phyloP scores from a whole-genome alignment of 2,329 filamentous ascomycete genomes.

The Aspergillus nomiae region DNA sequence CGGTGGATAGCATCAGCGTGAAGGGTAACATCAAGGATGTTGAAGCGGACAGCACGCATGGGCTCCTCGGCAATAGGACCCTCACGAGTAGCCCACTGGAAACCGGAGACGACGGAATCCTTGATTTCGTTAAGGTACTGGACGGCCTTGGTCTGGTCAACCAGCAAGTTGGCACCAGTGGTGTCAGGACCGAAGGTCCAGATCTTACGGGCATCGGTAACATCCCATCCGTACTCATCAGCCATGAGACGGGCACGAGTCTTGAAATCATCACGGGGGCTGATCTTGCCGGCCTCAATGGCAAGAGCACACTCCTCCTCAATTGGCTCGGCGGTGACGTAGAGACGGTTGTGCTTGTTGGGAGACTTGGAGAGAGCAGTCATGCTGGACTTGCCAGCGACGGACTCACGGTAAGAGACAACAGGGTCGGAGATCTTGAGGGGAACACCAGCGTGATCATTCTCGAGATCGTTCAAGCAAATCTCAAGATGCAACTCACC shows the following conservation, averaged over 20 bases:
- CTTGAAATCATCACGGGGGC: slow-evolving; percentile 98
- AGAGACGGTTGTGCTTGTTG: slow-evolving; percentile 99
- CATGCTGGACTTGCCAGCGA: slow-evolving; percentile 81
- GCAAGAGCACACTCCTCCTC: slow-evolving; percentile 86
- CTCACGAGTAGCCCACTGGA: slow-evolving; percentile 99
- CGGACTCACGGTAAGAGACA: slow-evolving; percentile 98
- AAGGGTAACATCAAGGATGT: slow-evolving; percentile 98
- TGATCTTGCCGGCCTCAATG: slow-evolving; percentile 91
- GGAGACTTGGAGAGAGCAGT: slow-evolving; percentile 98
- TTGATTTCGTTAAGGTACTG: slow-evolving; percentile 99
- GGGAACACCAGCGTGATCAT: slow-evolving; percentile 98
- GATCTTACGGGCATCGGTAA: slow-evolving; percentile 99
- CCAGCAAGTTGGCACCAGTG: slow-evolving; percentile 94
- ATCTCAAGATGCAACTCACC: slow-evolving; percentile 99
- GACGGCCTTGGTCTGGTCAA: slow-evolving; percentile 99
- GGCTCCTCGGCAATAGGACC: slow-evolving; percentile 98
- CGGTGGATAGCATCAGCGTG: slow-evolving; percentile 99
- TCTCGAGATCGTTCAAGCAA: slow-evolving; percentile 99
- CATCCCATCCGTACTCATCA: slow-evolving; percentile 98
- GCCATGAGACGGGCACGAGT: slow-evolving; percentile 91
- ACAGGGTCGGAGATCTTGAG: slow-evolving; percentile 98
- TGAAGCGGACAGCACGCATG: slow-evolving; percentile 96
- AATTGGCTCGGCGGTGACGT: slow-evolving; percentile 88
- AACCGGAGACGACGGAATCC: slow-evolving; percentile 98
- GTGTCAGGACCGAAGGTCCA: slow-evolving; percentile 99